Evolutionary conservation across 768 basidiomycete genomes (phyloP), one percentile per base, ranked within the genome.

Genomic region (Kwoniella pini): DNA sequence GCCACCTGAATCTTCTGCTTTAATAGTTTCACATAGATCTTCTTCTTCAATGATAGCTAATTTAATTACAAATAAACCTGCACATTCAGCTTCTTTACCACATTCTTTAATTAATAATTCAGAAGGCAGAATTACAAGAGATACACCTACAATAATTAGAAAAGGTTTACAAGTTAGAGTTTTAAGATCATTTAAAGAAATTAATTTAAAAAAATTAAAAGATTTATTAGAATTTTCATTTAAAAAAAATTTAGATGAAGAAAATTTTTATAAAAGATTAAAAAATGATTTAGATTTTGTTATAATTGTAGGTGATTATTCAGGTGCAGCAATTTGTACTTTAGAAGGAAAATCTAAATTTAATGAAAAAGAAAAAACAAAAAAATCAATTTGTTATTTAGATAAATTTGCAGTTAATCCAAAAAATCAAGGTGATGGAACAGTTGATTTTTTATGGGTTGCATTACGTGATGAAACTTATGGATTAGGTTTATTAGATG

Each of bases 361-460:
- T 43, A 45, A 36, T 59, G 52, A 28, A 17, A 49, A 45, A 10
- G 3, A 43, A 45, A 51, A 43, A 27, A 33, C 43, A 54, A 43
- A 21, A 27, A 46, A 45, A 42, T 52, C 58, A 1, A 69, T 74
- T n/a, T 87, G 90, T 15, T 99, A 99, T 80, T 85, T 99, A 48
- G 96, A 99, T 83, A 99, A 99, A 80, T 99, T 99, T 77, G 95
- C 94, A 15, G 93, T 99, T 39, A 83, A 94, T 38, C 96, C 96
- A 2, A 87, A 83, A 61, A 87, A 97, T 74, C 96, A 99, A 79
- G 96, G 96, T 21, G 95, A 98, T 71, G 96, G 96, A 17, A 98
- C 96, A 0, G 96, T 98, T 59, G 96, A 99, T 80, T 99, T 99
- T 81, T 82, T 99, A 36, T 99, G 96, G 96, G 95, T 97, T 42